phyloP scores from a whole-genome alignment of 1,139 yeast species.

The Yamadazyma atlantica region DNA sequence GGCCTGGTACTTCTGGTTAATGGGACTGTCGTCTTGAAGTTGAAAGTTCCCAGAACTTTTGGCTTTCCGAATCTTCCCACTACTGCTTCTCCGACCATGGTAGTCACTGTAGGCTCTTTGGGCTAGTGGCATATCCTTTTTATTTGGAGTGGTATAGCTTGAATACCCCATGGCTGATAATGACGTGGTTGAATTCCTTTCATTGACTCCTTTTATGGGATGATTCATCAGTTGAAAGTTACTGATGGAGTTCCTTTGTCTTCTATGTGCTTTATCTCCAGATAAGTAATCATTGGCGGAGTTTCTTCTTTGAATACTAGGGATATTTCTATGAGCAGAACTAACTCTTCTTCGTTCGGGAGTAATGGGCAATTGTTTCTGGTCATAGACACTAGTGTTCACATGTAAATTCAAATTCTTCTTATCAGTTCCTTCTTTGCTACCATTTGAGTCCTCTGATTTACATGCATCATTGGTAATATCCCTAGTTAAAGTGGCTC shows the following conservation, averaged over 20 bases:
- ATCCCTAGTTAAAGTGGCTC: not conserved
- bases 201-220: constrained; percentile 1
- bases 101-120: constrained; percentile 10
- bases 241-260: constrained; percentile 28
- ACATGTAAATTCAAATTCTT: no score
- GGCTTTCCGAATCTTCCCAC: constrained; percentile 28
- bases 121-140: constrained; percentile 10
- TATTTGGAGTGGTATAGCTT: constrained; percentile 7
- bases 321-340: constrained; percentile 10
- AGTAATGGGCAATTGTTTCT: constrained; percentile 9
- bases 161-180: constrained; percentile 21
- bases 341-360: constrained; percentile 10
- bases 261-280: constrained; percentile 12
- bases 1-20: constrained; percentile 20
- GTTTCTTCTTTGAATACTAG: constrained; percentile 23
- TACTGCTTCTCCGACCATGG: constrained; percentile 4
- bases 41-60: constrained; percentile 37
- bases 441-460: no score
- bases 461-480: no score
- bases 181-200: constrained; percentile 30
- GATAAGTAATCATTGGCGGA: constrained; percentile 17
- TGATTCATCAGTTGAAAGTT: constrained; percentile 14
- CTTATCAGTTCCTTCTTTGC: no score
- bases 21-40: constrained; percentile 11
- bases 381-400: no score